Conservation (phyloP, 257 asterid genomes). For the Vinca minor region DNA sequence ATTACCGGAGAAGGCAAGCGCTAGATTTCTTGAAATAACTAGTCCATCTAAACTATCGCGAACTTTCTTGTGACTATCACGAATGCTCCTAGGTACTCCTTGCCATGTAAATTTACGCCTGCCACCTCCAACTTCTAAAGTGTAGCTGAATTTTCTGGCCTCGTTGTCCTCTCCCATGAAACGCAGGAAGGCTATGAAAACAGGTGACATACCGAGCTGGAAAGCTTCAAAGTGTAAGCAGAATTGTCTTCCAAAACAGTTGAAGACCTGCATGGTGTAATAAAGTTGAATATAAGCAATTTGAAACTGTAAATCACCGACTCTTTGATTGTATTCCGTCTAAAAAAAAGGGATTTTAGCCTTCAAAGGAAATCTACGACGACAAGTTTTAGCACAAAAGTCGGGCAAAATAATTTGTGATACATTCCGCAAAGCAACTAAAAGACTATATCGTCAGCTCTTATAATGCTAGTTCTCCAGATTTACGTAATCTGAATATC, state of each 20-base stretch:
- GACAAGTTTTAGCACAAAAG: neutral
- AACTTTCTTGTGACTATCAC: slow-evolving; percentile 62
- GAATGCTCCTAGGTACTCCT: slow-evolving; percentile 84
- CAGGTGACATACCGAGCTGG: slow-evolving; percentile 60
- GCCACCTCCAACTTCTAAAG: slow-evolving; percentile 61
- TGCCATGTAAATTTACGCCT: slow-evolving; percentile 76
- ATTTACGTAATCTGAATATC: neutral
- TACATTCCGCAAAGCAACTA: neutral
- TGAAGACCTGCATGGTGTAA: slow-evolving; percentile 53
- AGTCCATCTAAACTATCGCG: slow-evolving; percentile 81
- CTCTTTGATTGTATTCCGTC: neutral
- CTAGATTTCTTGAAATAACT: slow-evolving; percentile 55
- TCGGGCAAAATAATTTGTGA: neutral
- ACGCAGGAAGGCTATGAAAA: slow-evolving; percentile 76
- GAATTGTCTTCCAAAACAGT: slow-evolving; percentile 66
- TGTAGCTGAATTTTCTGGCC: slow-evolving; percentile 62
- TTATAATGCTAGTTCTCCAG: neutral
- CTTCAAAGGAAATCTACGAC: neutral
- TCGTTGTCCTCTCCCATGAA: slow-evolving; percentile 83
- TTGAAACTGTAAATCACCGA: neutral
- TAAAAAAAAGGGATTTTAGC: no score
- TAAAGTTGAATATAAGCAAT: neutral
- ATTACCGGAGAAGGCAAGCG: slow-evolving; percentile 68
- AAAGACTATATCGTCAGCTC: neutral
- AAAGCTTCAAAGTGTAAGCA: slow-evolving; percentile 87